These are phyloP conservation scores for Solanum chacoense DNA, from an alignment of 305 asterid species.

Conservation along the genomic window DNA sequence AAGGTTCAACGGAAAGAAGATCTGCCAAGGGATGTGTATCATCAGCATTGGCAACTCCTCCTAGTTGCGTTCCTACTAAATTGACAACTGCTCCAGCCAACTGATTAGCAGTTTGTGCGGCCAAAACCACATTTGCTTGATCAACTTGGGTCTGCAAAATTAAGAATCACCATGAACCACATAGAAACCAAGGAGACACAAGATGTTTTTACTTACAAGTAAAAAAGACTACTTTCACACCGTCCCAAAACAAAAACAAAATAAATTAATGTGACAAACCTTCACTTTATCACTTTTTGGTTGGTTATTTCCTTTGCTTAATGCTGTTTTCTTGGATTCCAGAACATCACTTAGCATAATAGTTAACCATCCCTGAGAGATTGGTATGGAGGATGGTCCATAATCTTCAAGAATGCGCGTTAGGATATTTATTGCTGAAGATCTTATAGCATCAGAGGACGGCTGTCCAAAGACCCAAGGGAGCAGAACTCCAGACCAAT, in stretches of 20 bases:
- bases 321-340: constrained; percentile 43
- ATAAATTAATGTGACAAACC: constrained; percentile 34
- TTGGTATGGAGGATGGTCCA: constrained; percentile 83
- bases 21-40: constrained; percentile 66
- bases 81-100: constrained; percentile 80
- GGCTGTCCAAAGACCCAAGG: constrained; percentile 74
- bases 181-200: neutral
- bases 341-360: constrained; percentile 59
- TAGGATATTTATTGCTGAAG: constrained; percentile 81
- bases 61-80: constrained; percentile 75
- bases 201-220: neutral
- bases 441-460: constrained; percentile 52
- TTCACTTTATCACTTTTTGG: constrained; percentile 64
- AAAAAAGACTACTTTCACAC: neutral
- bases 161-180: constrained; percentile 8
- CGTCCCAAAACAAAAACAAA: neutral
- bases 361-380: constrained; percentile 97
- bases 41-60: constrained; percentile 48
- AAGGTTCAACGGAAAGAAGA: constrained; percentile 81
- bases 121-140: constrained; percentile 67
- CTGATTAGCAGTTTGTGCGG: constrained; percentile 67
- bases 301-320: constrained; percentile 47
- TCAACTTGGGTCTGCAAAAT: constrained; percentile 86
- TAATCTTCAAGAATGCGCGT: constrained; percentile 86
- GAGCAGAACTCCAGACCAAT: constrained; percentile 87